Evolutionary conservation across 2,329 filamentous ascomycete species (phyloP).

Genomic region (Coniochaeta prunicola): DNA sequence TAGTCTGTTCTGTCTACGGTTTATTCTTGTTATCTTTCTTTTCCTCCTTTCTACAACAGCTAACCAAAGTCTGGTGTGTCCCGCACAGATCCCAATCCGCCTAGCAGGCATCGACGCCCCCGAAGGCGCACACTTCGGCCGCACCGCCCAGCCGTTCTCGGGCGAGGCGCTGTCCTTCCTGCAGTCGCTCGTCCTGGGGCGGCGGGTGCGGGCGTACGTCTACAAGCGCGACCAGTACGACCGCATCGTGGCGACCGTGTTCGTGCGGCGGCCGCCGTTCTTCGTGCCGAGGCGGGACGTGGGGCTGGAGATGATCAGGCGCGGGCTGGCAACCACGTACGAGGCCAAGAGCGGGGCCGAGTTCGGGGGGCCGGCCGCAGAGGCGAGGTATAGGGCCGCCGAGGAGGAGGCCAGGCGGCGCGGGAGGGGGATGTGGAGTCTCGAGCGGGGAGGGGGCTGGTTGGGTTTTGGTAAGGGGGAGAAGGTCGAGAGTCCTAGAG

Average conservation of each 20-base stretch:
- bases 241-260: slow-evolving; percentile 80
- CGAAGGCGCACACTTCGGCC: slow-evolving; percentile 87
- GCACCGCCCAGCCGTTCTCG: slow-evolving; percentile 75
- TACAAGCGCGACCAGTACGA: slow-evolving; percentile 88
- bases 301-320: slow-evolving; percentile 80
- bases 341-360: slow-evolving; percentile 87
- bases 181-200: slow-evolving; percentile 60
- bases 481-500: slow-evolving; percentile 68
- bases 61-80: too few relatives aligned
- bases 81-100: slow-evolving; percentile 86
- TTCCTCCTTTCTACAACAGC: too few relatives aligned
- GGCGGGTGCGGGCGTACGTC: slow-evolving; percentile 73
- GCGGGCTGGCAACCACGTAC: slow-evolving; percentile 82
- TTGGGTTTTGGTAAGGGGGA: slow-evolving; percentile 11
- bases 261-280: slow-evolving; percentile 56
- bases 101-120: slow-evolving; percentile 91
- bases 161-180: slow-evolving; percentile 79
- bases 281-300: slow-evolving; percentile 62
- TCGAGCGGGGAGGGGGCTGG: slow-evolving; percentile 41
- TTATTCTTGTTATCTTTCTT: too few relatives aligned
- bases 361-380: slow-evolving; percentile 64
- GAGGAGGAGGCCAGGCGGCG: slow-evolving; percentile 59
- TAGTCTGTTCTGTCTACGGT: too few relatives aligned
- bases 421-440: slow-evolving; percentile 69
- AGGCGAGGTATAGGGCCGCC: slow-evolving; percentile 56